A percentile compares a stretch with the other conserved stretches of the same genome.
Conservation (phyloP, 192 early-diverging fungal genomes). For the Coemansia interrupta region DNA sequence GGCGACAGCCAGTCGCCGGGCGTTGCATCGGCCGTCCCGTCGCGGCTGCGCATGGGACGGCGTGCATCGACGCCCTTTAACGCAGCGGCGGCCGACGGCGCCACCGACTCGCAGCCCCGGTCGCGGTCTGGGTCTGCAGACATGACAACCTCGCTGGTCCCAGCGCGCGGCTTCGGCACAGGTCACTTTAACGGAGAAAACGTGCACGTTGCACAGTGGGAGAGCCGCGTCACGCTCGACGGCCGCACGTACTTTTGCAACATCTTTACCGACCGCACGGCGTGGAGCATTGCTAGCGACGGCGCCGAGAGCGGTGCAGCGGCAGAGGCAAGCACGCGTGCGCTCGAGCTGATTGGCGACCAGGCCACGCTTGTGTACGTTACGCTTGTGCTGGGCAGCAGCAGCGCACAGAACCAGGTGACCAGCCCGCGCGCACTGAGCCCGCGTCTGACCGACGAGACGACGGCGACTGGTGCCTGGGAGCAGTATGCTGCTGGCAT, state of each 20-base stretch:
- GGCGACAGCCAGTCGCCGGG: conserved; percentile 37
- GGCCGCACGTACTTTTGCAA: conserved; percentile 65
- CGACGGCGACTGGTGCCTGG: conserved; percentile 53
- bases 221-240: conserved; percentile 57
- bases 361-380: conserved; percentile 41
- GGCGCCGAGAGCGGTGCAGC: conserved; percentile 27
- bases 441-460: conserved; percentile 11
- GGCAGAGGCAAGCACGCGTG: conserved; percentile 1
- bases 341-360: conserved; percentile 51
- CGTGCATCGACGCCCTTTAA: conserved; percentile 38
- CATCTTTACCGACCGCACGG: conserved; percentile 64
- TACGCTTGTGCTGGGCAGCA: conserved; percentile 28
- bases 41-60: conserved; percentile 43
- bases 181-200: conserved; percentile 8
- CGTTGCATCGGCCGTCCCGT: conserved; percentile 58
- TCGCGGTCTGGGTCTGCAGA: conserved; percentile 21
- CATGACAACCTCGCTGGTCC: conserved; percentile 13
- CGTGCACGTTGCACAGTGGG: conserved; percentile 56
- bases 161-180: conserved; percentile 14
- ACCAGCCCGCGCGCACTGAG: conserved; percentile 1
- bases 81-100: background rate
- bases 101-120: conserved; percentile 5
- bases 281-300: conserved; percentile 54
- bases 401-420: conserved; percentile 1
- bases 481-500: conserved; percentile 51